Base-by-base conservation (phyloP, 1,284 basidiomycete genomes). In the Trichosporon faecale region DNA sequence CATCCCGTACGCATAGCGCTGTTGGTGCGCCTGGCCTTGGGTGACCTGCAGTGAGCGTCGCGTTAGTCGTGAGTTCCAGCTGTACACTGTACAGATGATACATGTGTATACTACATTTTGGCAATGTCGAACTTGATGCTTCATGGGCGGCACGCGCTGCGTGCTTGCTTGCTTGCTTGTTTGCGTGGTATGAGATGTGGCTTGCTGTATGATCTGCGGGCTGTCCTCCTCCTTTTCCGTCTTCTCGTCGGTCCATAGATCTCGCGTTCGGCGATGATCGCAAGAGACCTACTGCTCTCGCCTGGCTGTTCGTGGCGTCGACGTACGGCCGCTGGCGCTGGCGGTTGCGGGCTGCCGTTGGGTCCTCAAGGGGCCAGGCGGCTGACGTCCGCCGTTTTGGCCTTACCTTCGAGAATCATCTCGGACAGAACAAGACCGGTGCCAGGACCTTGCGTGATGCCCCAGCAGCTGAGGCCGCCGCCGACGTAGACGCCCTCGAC, bases 351-450 rank as follows among this genome's bases (percentile, higher is more conserved):
- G 33, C 33, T n/a, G n/a, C n/a, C n/a, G n/a, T 5, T 33, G 33
- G 33, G 33, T n/a, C 29, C 35, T 55, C 33, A 84, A 9, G 85
- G 85, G 44, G 80, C 84, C 66, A 87, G 78, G 55, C 78, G 80
- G 12, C 79, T 79, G 57, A 88, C 82, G 76, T 88, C 83, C 27
- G 87, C 87, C 55, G 85, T 86, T 52, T 77, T 80, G 9, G 81
- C 84, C 70, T 83, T 82, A 3, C 86, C 86, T 40, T 87, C 85
- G 18, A 86, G 73, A 5, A 88, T 82, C 27, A 88, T 73, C 77
- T 88, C 87, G 18, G 85, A 80, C 71, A 88, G 76, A 9, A 85
- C 83, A 67, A 85, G 82, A 3, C 87, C 87, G 0, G 86, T 86
- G 1, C 86, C 87, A 1, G 87, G 86, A 3, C 85, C 85, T 76